A percentile compares a stretch with the other conserved stretches of the same genome.
phyloP scores from a whole-genome alignment of 352 stramenopile species.

The Lagenidium sp. region DNA sequence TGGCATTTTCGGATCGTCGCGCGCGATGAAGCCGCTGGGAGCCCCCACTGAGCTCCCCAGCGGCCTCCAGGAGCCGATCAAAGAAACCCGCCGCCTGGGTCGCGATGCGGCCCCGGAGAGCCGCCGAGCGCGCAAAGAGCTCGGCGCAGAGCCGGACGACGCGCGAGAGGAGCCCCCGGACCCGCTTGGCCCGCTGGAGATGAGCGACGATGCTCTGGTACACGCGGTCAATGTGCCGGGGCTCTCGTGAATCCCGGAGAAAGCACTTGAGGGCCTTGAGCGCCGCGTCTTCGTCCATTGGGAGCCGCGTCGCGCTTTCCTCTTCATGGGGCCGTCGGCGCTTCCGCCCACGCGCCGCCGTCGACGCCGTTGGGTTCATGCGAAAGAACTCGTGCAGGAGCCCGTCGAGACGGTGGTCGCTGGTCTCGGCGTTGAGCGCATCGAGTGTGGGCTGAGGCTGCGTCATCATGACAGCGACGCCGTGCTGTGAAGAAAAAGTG shows the following conservation, averaged over 20 bases:
- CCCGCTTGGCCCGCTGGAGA: slow-evolving; percentile 5
- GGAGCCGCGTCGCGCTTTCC: neutral
- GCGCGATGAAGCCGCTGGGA: neutral
- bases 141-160: slow-evolving; percentile 27
- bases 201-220: slow-evolving; percentile 6
- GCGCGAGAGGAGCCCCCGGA: slow-evolving; percentile 11
- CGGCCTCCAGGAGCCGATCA: slow-evolving; percentile 28
- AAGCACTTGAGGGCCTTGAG: slow-evolving; percentile 6
- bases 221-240: slow-evolving; percentile 9
- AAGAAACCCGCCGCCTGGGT: slow-evolving; percentile 33
- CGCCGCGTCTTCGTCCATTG: neutral
- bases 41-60: slow-evolving; percentile 24
- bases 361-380: neutral
- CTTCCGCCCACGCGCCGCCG: neutral
- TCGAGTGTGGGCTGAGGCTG: neutral
- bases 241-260: slow-evolving; percentile 6
- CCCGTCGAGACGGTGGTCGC: slow-evolving; percentile 4
- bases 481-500: no score
- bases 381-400: slow-evolving; percentile 17
- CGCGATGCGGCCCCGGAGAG: slow-evolving; percentile 35
- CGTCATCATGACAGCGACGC: no score
- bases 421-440: slow-evolving; percentile 7
- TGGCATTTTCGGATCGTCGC: neutral
- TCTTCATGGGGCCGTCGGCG: no score
- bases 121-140: slow-evolving; percentile 48